Evolutionary conservation across 495 filamentous ascomycete genomes (phyloP), one percentile per base, ranked within the genome.

Genomic region (Clohesyomyces aquaticus): DNA sequence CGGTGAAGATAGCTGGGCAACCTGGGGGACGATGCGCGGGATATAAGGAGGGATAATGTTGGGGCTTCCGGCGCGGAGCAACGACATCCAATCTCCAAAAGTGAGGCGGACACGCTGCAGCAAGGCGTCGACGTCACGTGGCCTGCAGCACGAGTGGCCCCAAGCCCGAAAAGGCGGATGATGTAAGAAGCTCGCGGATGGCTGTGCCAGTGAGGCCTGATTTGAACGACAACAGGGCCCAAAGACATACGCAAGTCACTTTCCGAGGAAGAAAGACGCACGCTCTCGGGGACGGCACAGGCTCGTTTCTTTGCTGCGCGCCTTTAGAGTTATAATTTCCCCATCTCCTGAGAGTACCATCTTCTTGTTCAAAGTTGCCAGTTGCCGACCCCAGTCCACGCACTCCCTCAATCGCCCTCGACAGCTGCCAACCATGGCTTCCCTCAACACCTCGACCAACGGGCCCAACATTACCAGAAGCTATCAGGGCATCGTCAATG

Each of bases 391-490:
- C 35, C 43, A 50, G 51, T 29, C 57, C 12, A 6, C 43, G 28
- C 46, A 12, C 55, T 19, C 48, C 19, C 52, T 11, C 29, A 35
- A 64, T 21, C 41, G 9, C 23, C 46, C 52, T 25, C 16, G 38
- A 9, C 23, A 23, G 18, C 48, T 18, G 9, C 46, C 41, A n/a
- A 73, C 51, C 54, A 99, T 99, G 94, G 89, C 94, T 29, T 88
- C 92, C 50, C 85, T 99, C 66, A 97, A 99, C 74, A 80, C 91
- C 60, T 96, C 93, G 56, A 83, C 82, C 76, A 91, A 98, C 76
- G 91, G 95, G 21, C 86, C 91, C 35, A 93, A 91, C 32, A 96
- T 97, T 75, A 89, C 86, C 55, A 89, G 88, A 75, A 96, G 91
- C 77, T 99, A 99, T 77, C 86, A 93, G 72, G 85, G 87, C 38